A percentile compares a stretch with the other conserved stretches of the same genome.
Conservation (phyloP, 2,329 filamentous ascomycete genomes). For the Fusarium chuoi region DNA sequence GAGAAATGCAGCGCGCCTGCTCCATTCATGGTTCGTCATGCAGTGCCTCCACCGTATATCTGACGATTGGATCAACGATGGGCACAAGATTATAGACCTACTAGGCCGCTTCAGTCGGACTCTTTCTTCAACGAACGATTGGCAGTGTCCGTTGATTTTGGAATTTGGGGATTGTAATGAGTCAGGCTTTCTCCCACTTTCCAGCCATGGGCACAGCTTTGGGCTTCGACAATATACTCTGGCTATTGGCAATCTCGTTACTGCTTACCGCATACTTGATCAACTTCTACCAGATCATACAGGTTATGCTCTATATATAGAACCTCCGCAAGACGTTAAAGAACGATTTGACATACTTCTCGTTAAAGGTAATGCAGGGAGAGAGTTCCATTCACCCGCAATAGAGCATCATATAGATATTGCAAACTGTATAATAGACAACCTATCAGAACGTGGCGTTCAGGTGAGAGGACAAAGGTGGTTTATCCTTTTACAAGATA, state of each 20-base stretch:
- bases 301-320: background rate
- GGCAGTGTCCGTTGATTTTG: background rate
- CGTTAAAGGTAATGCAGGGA: too few relatives aligned
- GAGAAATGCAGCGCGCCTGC: rapidly evolving
- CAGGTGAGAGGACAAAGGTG: rapidly evolving
- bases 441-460: rapidly evolving
- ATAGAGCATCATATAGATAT: background rate
- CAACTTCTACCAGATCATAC: rapidly evolving
- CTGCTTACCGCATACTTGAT: background rate
- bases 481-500: rapidly evolving
- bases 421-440: too few relatives aligned
- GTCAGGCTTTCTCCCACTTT: too few relatives aligned
- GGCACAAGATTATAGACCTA: rapidly evolving
- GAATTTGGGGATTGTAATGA: too few relatives aligned
- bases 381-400: background rate
- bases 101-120: background rate
- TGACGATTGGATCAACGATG: rapidly evolving
- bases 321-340: rapidly evolving
- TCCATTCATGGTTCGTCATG: background rate
- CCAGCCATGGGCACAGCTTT: too few relatives aligned
- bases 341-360: background rate
- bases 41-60: rapidly evolving
- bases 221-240: rapidly evolving
- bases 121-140: rapidly evolving
- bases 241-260: background rate